Conservation (phyloP, 2,329 filamentous ascomycete species). For the Fusarium guadeloupense region DNA sequence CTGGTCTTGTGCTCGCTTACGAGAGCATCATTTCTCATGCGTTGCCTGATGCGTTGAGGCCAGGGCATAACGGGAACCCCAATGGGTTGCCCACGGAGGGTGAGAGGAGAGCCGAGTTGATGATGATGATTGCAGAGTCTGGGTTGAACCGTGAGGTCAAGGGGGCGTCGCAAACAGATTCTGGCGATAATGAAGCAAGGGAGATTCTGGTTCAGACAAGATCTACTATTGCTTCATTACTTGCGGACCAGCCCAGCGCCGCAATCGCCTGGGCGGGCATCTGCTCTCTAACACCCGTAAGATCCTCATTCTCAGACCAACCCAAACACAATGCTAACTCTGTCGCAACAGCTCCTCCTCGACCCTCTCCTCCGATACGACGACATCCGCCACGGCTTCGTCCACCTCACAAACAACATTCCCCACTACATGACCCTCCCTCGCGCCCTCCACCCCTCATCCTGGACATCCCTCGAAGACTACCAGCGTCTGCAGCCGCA, state of each 20-base stretch:
- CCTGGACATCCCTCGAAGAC: conserved; percentile 38
- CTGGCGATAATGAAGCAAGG: conserved; percentile 43
- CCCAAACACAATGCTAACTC: neutral
- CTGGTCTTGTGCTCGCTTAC: conserved; percentile 48
- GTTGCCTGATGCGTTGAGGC: conserved; percentile 47
- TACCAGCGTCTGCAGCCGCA: conserved; percentile 37
- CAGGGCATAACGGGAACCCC: conserved; percentile 41
- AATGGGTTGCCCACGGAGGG: conserved; percentile 35
- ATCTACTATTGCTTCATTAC: conserved; percentile 39
- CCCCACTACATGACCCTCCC: conserved; percentile 49
- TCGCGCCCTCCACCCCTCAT: conserved; percentile 37
- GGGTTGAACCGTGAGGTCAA: conserved; percentile 45
- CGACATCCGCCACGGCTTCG: conserved; percentile 44
- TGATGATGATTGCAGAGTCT: conserved; percentile 44
- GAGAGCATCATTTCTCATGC: conserved; percentile 50
- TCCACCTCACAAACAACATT: conserved; percentile 47
- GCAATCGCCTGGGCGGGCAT: conserved; percentile 50
- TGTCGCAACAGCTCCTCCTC: conserved; percentile 45
- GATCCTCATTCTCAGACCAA: neutral
- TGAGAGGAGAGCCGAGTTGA: conserved; percentile 43
- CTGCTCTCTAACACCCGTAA: conserved; percentile 51
- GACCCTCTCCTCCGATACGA: conserved; percentile 48
- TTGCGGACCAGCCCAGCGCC: conserved; percentile 42
- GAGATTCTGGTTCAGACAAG: conserved; percentile 43
- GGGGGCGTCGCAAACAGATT: conserved; percentile 37